A percentile compares a stretch with the other conserved stretches of the same genome.
Conservation (phyloP, 495 filamentous ascomycete genomes). For the Neurospora hispaniola region DNA sequence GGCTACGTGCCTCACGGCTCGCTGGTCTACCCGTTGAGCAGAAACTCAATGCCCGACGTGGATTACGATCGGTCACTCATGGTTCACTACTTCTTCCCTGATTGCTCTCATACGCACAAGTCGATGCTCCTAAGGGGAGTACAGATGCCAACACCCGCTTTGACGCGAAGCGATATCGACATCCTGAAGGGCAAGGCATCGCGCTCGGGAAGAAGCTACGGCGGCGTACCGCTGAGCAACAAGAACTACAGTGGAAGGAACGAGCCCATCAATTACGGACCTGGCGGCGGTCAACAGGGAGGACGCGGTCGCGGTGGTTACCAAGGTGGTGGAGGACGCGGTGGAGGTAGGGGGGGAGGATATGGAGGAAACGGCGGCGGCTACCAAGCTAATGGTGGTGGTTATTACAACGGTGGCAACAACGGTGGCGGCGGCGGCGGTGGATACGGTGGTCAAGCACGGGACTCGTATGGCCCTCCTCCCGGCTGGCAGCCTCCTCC, state of each 20-base stretch:
- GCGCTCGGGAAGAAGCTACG: constrained; percentile 44
- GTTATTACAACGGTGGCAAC: constrained; percentile 16
- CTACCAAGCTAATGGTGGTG: constrained; percentile 13
- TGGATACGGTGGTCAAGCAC: constrained; percentile 9
- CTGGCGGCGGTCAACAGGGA: constrained; percentile 17
- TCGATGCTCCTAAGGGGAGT: constrained; percentile 88
- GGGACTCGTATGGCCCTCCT: constrained; percentile 24
- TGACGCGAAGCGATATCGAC: constrained; percentile 65
- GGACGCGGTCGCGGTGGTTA: constrained; percentile 5
- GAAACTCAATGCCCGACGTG: constrained; percentile 59
- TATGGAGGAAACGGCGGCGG: constrained; percentile 8
- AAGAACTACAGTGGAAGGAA: constrained; percentile 24
- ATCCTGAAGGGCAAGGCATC: constrained; percentile 49
- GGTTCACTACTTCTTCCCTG: constrained; percentile 79
- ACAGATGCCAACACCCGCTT: constrained; percentile 53
- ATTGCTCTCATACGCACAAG: constrained; percentile 63
- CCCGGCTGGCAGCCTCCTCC: constrained; percentile 33
- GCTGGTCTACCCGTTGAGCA: constrained; percentile 47
- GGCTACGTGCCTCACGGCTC: constrained; percentile 64
- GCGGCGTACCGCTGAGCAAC: constrained; percentile 29
- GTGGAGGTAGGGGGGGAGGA: background rate
- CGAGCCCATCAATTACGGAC: constrained; percentile 32
- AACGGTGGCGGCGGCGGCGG: constrained; percentile 17
- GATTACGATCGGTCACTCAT: constrained; percentile 76
- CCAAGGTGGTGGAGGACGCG: background rate